Conservation (phyloP, 2,329 filamentous ascomycete species). For the Keithomyces neogunnii region DNA sequence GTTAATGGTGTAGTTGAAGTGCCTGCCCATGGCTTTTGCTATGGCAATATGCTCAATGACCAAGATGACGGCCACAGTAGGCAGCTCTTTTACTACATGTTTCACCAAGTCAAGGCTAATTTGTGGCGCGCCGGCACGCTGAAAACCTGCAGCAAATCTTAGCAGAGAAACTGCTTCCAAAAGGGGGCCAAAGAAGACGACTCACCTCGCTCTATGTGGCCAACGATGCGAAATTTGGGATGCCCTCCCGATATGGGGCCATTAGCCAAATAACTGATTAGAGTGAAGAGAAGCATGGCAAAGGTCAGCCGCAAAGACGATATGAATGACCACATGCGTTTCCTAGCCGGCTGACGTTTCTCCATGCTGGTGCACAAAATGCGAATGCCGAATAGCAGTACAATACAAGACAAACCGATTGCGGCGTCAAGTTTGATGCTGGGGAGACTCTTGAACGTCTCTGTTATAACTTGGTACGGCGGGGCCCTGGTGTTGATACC, state of each 20-base stretch:
- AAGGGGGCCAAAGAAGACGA: not conserved
- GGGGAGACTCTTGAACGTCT: constrained; percentile 30
- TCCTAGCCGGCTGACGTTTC: constrained; percentile 48
- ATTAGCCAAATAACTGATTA: constrained; percentile 64
- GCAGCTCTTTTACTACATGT: constrained; percentile 53
- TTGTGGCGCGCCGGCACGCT: constrained; percentile 50
- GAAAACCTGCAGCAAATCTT: constrained; percentile 42
- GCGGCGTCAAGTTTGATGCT: constrained; percentile 56
- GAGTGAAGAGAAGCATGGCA: constrained; percentile 65
- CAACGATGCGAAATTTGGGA: constrained; percentile 54
- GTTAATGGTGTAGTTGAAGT: constrained; percentile 72
- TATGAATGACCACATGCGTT: constrained; percentile 62
- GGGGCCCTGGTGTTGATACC: constrained; percentile 35
- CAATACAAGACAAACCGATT: constrained; percentile 60
- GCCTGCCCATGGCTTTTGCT: constrained; percentile 70
- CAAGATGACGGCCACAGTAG: constrained; percentile 66
- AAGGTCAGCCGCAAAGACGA: constrained; percentile 70
- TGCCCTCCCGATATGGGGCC: constrained; percentile 37
- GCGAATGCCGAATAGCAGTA: constrained; percentile 58
- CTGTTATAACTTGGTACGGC: constrained; percentile 36
- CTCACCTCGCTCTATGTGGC: constrained; percentile 53
- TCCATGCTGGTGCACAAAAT: constrained; percentile 51
- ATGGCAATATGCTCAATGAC: constrained; percentile 80
- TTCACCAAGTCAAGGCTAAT: constrained; percentile 48
- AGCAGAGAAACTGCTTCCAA: constrained; percentile 3